Evolutionary conservation across 2,329 filamentous ascomycete genomes (phyloP).

Genomic region (Microdochium trichocladiopsis): DNA sequence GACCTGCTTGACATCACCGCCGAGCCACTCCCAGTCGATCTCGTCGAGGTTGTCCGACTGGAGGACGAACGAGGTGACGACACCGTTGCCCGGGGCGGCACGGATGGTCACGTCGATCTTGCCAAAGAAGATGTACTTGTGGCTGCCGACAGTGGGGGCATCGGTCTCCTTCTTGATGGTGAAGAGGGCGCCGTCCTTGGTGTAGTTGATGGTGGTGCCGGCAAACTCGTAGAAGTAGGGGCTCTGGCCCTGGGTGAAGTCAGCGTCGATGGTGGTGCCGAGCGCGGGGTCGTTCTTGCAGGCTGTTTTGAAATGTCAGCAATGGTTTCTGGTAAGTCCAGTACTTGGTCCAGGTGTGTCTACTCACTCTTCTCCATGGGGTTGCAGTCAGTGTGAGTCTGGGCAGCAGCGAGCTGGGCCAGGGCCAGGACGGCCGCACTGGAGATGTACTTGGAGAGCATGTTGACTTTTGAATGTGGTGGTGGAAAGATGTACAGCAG

Average conservation of each 20-base stretch:
- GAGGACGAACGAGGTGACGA: conserved; percentile 84
- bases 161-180: conserved; percentile 62
- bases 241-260: conserved; percentile 71
- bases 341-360: neutral
- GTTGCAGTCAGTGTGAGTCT: conserved; percentile 51
- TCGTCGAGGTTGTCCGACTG: conserved; percentile 89
- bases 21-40: conserved; percentile 96
- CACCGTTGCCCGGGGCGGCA: conserved; percentile 71
- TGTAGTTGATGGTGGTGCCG: conserved; percentile 42
- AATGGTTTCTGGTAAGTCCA: neutral
- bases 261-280: conserved; percentile 54
- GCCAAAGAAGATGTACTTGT: conserved; percentile 97
- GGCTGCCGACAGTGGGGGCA: conserved; percentile 64
- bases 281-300: conserved; percentile 76
- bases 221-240: conserved; percentile 39
- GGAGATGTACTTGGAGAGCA: conserved; percentile 39
- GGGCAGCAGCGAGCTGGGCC: conserved; percentile 40
- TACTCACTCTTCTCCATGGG: conserved; percentile 42
- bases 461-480: conserved; percentile 18
- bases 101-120: conserved; percentile 73
- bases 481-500: neutral
- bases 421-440: conserved; percentile 41
- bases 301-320: conserved; percentile 25
- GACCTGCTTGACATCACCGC: conserved; percentile 64
- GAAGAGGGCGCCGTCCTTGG: conserved; percentile 43